Evolutionary conservation across 495 filamentous ascomycete genomes (phyloP).

Genomic region (Cryomyces minteri): DNA sequence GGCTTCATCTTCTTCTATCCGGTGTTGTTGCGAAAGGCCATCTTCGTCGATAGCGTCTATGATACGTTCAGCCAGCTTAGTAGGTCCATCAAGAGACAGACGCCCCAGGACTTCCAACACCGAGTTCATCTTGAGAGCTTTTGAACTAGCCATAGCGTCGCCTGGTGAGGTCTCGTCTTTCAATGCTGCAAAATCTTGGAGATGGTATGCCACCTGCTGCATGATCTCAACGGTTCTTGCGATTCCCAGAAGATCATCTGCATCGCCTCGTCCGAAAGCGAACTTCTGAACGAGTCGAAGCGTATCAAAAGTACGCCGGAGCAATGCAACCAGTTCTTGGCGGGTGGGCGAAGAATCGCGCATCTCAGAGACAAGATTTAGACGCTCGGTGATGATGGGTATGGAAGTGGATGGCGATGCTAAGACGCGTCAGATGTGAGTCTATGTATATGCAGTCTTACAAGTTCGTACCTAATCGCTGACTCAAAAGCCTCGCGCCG

Average conservation of each 20-base stretch:
- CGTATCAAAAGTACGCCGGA: constrained; percentile 66
- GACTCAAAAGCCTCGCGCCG: constrained; percentile 62
- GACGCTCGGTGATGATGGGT: constrained; percentile 54
- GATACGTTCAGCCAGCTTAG: constrained; percentile 50
- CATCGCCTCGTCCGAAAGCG: constrained; percentile 72
- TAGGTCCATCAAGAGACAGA: constrained; percentile 50
- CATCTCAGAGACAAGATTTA: constrained; percentile 67
- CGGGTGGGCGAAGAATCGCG: constrained; percentile 41
- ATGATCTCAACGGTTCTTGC: constrained; percentile 69
- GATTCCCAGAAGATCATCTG: constrained; percentile 78
- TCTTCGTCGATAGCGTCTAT: constrained; percentile 79
- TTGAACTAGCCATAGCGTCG: not conserved
- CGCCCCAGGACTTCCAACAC: constrained; percentile 37
- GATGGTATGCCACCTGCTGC: constrained; percentile 38
- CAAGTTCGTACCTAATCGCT: constrained; percentile 50
- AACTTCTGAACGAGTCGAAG: constrained; percentile 88
- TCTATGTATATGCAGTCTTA: not conserved
- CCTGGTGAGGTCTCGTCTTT: not conserved
- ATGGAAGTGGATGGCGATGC: constrained; percentile 73
- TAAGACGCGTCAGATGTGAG: constrained; percentile 5
- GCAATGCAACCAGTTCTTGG: constrained; percentile 43
- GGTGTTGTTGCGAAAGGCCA: constrained; percentile 60
- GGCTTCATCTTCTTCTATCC: constrained; percentile 50
- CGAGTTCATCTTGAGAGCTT: not conserved
- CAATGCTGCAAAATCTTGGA: constrained; percentile 16